Evolutionary conservation across 169 alveolate genomes (phyloP).

Genomic region (Plasmodium cynomolgi): DNA sequence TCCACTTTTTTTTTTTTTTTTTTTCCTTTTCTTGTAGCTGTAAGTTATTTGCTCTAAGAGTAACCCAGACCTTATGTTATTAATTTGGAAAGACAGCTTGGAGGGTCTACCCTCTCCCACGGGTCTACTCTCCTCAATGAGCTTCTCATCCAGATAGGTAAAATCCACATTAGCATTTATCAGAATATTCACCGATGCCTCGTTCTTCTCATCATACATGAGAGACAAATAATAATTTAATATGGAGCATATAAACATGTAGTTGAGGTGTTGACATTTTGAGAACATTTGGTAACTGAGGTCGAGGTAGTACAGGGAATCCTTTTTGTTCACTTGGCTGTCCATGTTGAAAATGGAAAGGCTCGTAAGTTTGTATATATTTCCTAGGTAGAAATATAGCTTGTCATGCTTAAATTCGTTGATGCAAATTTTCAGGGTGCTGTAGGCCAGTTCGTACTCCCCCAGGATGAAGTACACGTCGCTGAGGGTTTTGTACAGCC

Average conservation of each 20-base stretch:
- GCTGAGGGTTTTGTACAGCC: slow-evolving; percentile 45
- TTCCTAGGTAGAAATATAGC: slow-evolving; percentile 28
- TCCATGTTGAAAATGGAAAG: slow-evolving; percentile 42
- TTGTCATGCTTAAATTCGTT: slow-evolving; percentile 60
- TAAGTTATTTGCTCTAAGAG: slow-evolving; percentile 55
- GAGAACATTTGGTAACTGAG: slow-evolving; percentile 50
- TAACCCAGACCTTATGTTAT: slow-evolving; percentile 37
- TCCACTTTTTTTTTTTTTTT: not conserved
- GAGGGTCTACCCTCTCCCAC: not conserved
- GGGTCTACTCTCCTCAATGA: not conserved
- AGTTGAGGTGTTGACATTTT: slow-evolving; percentile 15
- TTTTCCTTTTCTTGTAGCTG: slow-evolving; percentile 40
- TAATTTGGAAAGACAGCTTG: slow-evolving; percentile 32
- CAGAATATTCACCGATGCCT: slow-evolving; percentile 13
- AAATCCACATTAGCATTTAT: slow-evolving; percentile 51
- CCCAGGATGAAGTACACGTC: slow-evolving; percentile 36
- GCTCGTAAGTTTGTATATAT: slow-evolving; percentile 28
- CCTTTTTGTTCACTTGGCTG: slow-evolving; percentile 27
- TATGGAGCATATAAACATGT: slow-evolving; percentile 54
- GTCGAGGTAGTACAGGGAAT: slow-evolving; percentile 41
- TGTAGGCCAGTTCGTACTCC: slow-evolving; percentile 39
- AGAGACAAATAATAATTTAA: slow-evolving; percentile 45
- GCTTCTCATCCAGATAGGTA: slow-evolving; percentile 35
- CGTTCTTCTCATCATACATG: slow-evolving; percentile 18
- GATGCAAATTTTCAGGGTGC: slow-evolving; percentile 36